Evolutionary conservation across 2,329 filamentous ascomycete species (phyloP).

Genomic region (Coleophoma eucalyptorum): DNA sequence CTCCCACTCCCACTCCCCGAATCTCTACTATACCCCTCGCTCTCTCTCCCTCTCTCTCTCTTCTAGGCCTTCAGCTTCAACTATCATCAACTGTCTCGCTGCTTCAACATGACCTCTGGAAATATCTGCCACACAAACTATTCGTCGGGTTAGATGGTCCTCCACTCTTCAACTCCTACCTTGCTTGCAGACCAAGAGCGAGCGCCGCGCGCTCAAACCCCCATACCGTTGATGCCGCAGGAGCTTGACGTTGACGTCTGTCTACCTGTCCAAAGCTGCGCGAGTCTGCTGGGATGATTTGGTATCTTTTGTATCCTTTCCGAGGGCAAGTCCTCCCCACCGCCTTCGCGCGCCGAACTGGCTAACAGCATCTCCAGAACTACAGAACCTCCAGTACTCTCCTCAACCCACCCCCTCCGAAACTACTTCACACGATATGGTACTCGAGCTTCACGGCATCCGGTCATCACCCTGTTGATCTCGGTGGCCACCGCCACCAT

Average conservation of each 20-base stretch:
- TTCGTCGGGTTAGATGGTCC: not conserved
- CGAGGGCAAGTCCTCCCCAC: slow-evolving; percentile 57
- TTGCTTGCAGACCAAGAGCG: not conserved
- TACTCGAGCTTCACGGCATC: slow-evolving; percentile 67
- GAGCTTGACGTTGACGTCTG: slow-evolving; percentile 2
- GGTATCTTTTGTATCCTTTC: slow-evolving; percentile 74
- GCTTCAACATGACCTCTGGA: not conserved
- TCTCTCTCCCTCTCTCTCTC: too few relatives aligned
- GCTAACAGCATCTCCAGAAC: slow-evolving; percentile 46
- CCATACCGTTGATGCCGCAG: not conserved
- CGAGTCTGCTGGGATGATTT: slow-evolving; percentile 51
- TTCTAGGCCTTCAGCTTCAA: too few relatives aligned
- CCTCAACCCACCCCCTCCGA: slow-evolving; percentile 62
- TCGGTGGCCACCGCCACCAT: slow-evolving; percentile 69
- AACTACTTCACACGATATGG: slow-evolving; percentile 65
- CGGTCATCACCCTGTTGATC: slow-evolving; percentile 68
- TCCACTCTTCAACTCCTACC: not conserved
- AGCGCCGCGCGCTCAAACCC: not conserved
- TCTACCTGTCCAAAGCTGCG: slow-evolving; percentile 11
- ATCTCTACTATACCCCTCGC: too few relatives aligned
- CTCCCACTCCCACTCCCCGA: too few relatives aligned
- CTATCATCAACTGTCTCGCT: not conserved
- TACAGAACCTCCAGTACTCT: slow-evolving; percentile 66
- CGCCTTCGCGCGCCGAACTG: not conserved
- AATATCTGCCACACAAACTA: not conserved